Base-by-base conservation (phyloP, 2,329 filamentous ascomycete genomes). In the Colletotrichum sp. region DNA sequence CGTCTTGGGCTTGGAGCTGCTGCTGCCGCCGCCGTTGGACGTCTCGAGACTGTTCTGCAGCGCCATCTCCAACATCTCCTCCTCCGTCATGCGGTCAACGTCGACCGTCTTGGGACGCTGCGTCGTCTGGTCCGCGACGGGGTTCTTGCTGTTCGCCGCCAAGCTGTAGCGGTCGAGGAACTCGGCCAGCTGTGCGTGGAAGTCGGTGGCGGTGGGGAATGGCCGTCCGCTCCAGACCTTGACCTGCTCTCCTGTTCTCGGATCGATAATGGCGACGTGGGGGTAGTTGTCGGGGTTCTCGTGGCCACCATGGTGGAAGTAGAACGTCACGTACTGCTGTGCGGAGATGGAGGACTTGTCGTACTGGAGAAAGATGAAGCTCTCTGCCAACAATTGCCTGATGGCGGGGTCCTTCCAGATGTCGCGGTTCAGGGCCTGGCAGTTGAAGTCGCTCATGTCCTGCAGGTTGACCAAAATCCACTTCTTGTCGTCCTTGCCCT, bases 101-200 rank as follows among this genome's bases (percentile, higher is more conserved):
- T 96, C 95, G 70, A 94, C 89, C 67, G 91, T 89, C 81, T 93
- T 93, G 61, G 91, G 88, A 71, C 90, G 89, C 81, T 95, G 94
- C 4, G 92, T 89, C 83, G 95, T 95, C 69, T 93, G 88, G 82
- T 92, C 94, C 28, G 95, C 94, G 6, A 99, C 95, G 0, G 97
- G 97, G 81, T 99, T 99, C 86, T 97, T 98, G 82, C 94, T 96
- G 81, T 95, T 94, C 59, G 92, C 91, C 34, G 94, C 95, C 66
- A 99, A 88, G 82, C 96, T 98, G 86, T 98, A 99, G 28, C 97
- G 92, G 82, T 98, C 97, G n/a, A 99, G 90, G 80, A 99, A 99
- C 84, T 98, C 96, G 81, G 95, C 94, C 3, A 99, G 89, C 81
- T 98, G 95, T 81, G 96, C 95, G 76, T 98, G 91, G 79, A 99